Evolutionary conservation across 2,329 filamentous ascomycete species (phyloP).

Genomic region (Colletotrichum theobromicola): DNA sequence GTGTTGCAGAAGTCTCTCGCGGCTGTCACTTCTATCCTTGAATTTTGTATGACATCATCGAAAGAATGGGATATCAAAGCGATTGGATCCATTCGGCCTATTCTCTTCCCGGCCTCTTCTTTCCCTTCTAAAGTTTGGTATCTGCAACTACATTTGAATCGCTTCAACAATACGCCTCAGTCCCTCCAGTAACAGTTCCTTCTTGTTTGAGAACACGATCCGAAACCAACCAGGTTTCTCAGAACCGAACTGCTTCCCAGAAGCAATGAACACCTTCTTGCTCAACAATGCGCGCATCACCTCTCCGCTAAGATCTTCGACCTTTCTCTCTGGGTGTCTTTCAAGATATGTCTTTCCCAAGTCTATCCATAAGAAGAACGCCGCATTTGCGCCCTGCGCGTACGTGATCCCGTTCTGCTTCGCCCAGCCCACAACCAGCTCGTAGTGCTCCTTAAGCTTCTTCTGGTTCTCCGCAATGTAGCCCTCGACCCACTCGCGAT

Average conservation of each 20-base stretch:
- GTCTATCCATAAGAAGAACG: slow-evolving; percentile 61
- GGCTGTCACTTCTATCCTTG: background rate
- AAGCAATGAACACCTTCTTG: slow-evolving; percentile 39
- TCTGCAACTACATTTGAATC: background rate
- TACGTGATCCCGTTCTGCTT: slow-evolving; percentile 47
- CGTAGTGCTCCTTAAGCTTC: slow-evolving; percentile 43
- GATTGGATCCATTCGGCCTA: no score
- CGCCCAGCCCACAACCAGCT: slow-evolving; percentile 39
- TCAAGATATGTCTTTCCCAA: slow-evolving; percentile 57
- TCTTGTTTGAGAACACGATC: slow-evolving; percentile 41
- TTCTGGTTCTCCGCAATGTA: slow-evolving; percentile 50
- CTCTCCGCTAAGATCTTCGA: slow-evolving; percentile 56
- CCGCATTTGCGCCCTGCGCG: slow-evolving; percentile 52
- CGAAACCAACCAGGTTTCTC: slow-evolving; percentile 44
- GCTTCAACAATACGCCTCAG: slow-evolving; percentile 10
- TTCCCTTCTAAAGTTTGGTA: background rate
- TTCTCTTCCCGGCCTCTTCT: no score
- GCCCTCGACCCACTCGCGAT: slow-evolving; percentile 35
- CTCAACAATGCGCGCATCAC: slow-evolving; percentile 25
- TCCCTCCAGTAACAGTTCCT: slow-evolving; percentile 32
- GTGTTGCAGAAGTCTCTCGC: background rate
- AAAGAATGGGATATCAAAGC: background rate
- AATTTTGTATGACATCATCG: background rate
- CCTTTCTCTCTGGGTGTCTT: slow-evolving; percentile 81
- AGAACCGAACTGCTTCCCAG: slow-evolving; percentile 39